phyloP scores from a whole-genome alignment of 495 filamentous ascomycete genomes.

The Tuber borchii region DNA sequence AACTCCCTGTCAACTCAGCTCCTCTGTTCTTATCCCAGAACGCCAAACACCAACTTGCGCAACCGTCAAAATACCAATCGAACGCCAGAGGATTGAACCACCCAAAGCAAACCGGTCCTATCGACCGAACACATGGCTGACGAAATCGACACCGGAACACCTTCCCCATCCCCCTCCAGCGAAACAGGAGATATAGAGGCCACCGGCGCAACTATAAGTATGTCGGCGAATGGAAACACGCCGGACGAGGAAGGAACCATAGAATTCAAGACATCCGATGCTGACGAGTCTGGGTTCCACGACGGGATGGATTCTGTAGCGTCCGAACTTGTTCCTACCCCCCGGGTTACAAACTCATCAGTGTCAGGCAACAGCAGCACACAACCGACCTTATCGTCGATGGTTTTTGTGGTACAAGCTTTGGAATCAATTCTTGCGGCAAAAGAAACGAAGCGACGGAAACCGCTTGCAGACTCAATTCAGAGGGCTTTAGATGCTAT shows the following conservation, averaged over 20 bases:
- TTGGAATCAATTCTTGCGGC: slow-evolving; percentile 83
- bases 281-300: slow-evolving; percentile 23
- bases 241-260: slow-evolving; percentile 33
- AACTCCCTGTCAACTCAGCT: background rate
- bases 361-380: slow-evolving; percentile 29
- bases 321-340: slow-evolving; percentile 14
- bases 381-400: slow-evolving; percentile 70
- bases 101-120: slow-evolving; percentile 20
- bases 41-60: background rate
- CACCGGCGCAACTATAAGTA: slow-evolving; percentile 26
- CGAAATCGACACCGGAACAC: slow-evolving; percentile 21
- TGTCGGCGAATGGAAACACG: slow-evolving; percentile 22
- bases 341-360: slow-evolving; percentile 25
- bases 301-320: slow-evolving; percentile 28
- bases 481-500: slow-evolving; percentile 76
- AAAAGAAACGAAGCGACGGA: slow-evolving; percentile 75
- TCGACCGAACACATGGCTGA: slow-evolving; percentile 34
- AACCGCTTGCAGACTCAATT: slow-evolving; percentile 69
- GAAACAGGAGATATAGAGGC: slow-evolving; percentile 19
- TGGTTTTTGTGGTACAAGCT: slow-evolving; percentile 88
- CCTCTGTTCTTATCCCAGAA: background rate
- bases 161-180: slow-evolving; percentile 15
- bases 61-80: background rate
- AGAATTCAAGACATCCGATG: slow-evolving; percentile 30
- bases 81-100: background rate